phyloP scores from a whole-genome alignment of 306 rosid species.

The Acacia confusa region DNA sequence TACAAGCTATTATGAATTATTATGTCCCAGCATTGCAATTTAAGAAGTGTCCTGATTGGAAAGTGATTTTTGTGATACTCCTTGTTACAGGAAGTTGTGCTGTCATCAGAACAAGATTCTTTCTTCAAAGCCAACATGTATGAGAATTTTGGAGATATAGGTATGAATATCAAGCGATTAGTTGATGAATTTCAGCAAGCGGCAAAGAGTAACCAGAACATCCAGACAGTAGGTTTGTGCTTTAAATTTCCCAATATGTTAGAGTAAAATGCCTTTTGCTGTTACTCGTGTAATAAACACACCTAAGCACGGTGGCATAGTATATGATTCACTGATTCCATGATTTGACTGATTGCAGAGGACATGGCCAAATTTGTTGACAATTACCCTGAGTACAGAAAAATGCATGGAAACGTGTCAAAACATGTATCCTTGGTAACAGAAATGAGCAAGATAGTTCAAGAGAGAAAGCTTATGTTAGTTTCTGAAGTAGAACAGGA shows the following conservation, averaged over 20 bases:
- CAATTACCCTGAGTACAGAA: slow-evolving; percentile 89
- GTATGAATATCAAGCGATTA: slow-evolving; percentile 90
- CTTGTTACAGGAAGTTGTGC: slow-evolving; percentile 77
- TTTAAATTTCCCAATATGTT: slow-evolving; percentile 17
- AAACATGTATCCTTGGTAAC: slow-evolving; percentile 95
- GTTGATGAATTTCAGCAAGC: slow-evolving; percentile 96
- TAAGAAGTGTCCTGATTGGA: slow-evolving; percentile 28
- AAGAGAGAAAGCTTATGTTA: slow-evolving; percentile 83
- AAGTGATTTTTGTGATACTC: slow-evolving; percentile 26
- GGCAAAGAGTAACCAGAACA: slow-evolving; percentile 84
- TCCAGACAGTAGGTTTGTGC: slow-evolving; percentile 90
- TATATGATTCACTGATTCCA: slow-evolving; percentile 24
- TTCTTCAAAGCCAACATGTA: slow-evolving; percentile 92
- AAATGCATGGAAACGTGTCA: slow-evolving; percentile 97
- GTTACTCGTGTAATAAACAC: neutral
- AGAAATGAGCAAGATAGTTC: slow-evolving; percentile 88
- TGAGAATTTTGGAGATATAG: slow-evolving; percentile 96
- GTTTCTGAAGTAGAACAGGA: slow-evolving; percentile 95
- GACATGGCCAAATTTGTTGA: slow-evolving; percentile 99
- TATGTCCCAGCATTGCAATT: slow-evolving; percentile 15
- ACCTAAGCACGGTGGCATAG: neutral
- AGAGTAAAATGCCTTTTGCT: neutral
- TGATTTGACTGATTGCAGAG: slow-evolving; percentile 58
- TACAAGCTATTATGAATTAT: neutral
- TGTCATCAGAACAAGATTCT: slow-evolving; percentile 89